These are phyloP conservation scores for Leishmania amazonensis DNA, from an alignment of 208 protist species.

Conservation along the genomic window DNA sequence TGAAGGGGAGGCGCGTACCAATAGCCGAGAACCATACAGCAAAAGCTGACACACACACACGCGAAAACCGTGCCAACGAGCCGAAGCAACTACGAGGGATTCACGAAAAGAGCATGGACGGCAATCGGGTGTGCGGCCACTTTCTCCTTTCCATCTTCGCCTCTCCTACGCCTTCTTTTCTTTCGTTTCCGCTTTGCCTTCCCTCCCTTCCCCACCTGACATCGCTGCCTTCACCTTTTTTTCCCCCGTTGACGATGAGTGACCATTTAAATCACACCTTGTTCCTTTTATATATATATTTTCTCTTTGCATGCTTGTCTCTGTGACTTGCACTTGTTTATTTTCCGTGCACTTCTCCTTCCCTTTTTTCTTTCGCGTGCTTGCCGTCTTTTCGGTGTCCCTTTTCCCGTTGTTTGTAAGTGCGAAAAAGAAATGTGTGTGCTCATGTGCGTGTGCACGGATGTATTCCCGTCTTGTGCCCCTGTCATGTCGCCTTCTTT, in stretches of 20 bases:
- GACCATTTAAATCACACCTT: not conserved
- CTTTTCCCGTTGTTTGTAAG: not conserved
- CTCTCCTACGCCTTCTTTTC: not conserved
- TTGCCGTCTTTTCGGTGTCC: conserved; percentile 5
- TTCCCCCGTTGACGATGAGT: not conserved
- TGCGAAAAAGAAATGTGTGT: not conserved
- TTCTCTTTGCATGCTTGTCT: not conserved
- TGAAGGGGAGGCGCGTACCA: not conserved
- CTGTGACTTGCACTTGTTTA: not conserved
- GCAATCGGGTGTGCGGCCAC: not conserved
- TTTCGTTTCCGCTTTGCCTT: not conserved
- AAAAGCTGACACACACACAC: not conserved
- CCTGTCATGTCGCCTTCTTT: not conserved
- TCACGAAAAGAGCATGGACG: not conserved
- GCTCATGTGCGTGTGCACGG: not conserved
- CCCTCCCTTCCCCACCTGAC: not conserved
- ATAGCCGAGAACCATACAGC: not conserved
- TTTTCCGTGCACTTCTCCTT: conserved; percentile 1
- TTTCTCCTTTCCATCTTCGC: not conserved
- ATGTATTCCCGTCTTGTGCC: not conserved
- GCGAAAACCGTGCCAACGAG: not conserved
- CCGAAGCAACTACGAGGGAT: not conserved
- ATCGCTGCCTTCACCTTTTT: too few relatives aligned
- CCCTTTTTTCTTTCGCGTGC: conserved; percentile 16
- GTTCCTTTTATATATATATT: not conserved